Evolutionary conservation across 1,139 yeast species (phyloP).

Genomic region (Pichia sp.): DNA sequence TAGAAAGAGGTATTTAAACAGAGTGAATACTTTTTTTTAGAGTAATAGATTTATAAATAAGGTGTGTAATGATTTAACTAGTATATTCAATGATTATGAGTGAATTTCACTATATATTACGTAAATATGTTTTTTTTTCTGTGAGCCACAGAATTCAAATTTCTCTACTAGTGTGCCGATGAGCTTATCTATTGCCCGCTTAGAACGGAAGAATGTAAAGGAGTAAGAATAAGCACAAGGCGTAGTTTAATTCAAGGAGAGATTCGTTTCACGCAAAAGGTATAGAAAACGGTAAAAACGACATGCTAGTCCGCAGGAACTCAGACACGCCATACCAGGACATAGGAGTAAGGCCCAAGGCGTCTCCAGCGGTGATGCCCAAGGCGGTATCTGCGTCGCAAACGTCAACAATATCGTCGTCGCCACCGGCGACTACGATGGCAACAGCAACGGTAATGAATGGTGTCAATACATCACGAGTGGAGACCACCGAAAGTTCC

Average conservation of each 20-base stretch:
- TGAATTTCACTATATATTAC: too few relatives aligned
- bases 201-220: not conserved
- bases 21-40: conserved; percentile 27
- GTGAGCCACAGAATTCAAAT: not conserved
- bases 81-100: not conserved
- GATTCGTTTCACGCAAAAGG: not conserved
- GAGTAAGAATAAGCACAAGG: too few relatives aligned
- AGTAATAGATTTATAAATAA: not conserved
- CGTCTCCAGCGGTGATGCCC: not conserved
- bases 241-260: too few relatives aligned
- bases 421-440: conserved; percentile 1
- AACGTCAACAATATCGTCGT: not conserved
- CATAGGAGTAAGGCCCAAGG: not conserved
- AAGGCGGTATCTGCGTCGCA: not conserved
- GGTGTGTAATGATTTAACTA: not conserved
- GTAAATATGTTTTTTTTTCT: not conserved
- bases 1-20: conserved; percentile 21
- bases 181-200: not conserved
- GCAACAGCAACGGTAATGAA: not conserved
- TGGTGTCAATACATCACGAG: not conserved
- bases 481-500: not conserved
- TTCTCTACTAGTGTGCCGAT: not conserved
- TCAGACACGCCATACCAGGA: not conserved
- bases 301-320: not conserved
- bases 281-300: not conserved